These are phyloP conservation scores for Pseudodiploospora longispora DNA, from an alignment of 2,329 filamentous ascomycete genomes.

Conservation along the genomic window DNA sequence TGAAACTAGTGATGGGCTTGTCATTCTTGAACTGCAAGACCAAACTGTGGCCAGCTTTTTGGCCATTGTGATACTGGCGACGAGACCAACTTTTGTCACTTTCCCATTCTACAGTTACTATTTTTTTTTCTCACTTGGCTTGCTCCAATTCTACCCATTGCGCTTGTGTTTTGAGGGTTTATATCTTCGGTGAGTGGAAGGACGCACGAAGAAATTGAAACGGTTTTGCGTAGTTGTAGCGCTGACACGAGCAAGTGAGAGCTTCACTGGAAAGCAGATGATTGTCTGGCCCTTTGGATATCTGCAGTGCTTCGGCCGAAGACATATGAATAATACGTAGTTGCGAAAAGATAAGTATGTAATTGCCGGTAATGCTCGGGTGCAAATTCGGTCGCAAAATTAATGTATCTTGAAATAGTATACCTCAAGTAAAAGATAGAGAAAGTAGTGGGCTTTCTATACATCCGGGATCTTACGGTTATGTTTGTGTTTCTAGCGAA, in stretches of 20 bases:
- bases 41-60: constrained; percentile 52
- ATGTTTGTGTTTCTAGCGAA: constrained; percentile 21
- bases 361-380: too few species aligned
- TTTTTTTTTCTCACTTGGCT: constrained; percentile 21
- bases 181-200: constrained; percentile 61
- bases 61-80: constrained; percentile 41
- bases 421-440: too few species aligned
- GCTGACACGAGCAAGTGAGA: constrained; percentile 38
- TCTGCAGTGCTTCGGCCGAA: constrained; percentile 44
- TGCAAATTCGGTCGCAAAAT: too few species aligned
- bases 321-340: constrained; percentile 17
- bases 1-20: constrained; percentile 57
- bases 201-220: constrained; percentile 56
- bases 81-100: constrained; percentile 26
- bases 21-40: constrained; percentile 69
- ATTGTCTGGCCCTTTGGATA: constrained; percentile 45
- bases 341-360: too few species aligned
- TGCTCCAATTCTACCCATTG: constrained; percentile 58
- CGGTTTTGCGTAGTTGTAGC: constrained; percentile 46
- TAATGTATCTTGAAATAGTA: too few species aligned
- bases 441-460: too few species aligned
- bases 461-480: not conserved
- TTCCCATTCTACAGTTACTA: too few species aligned
- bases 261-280: constrained; percentile 37
- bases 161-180: constrained; percentile 61